A percentile compares a stretch with the other conserved stretches of the same genome.
Evolutionary conservation across 148 eudicot genomes (phyloP).

Genomic region (Vaccinium macrocarpon): DNA sequence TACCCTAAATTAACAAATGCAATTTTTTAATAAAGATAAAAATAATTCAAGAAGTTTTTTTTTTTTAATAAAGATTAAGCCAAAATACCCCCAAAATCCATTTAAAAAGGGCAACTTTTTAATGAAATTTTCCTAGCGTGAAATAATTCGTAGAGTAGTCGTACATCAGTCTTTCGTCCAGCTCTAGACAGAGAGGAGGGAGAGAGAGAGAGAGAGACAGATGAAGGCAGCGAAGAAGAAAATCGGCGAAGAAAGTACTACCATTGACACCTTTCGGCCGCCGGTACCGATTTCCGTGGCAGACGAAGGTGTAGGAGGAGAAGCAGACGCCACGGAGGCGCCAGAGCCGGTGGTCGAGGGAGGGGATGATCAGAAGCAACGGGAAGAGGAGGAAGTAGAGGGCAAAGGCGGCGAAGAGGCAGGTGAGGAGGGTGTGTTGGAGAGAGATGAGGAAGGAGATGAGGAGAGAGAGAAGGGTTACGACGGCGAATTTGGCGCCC

Average conservation of each 20-base stretch:
- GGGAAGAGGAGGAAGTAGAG: not conserved
- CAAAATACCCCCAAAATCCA: too few relatives aligned
- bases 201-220: constrained; percentile 5
- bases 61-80: too few relatives aligned
- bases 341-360: constrained; percentile 4
- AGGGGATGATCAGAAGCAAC: constrained; percentile 9
- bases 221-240: constrained; percentile 22
- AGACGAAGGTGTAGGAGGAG: constrained; percentile 10
- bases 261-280: not conserved
- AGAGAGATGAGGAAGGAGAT: constrained; percentile 14
- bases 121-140: too few relatives aligned
- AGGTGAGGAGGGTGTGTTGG: not conserved
- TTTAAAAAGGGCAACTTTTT: too few relatives aligned
- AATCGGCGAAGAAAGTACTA: constrained; percentile 2
- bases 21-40: too few relatives aligned
- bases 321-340: not conserved
- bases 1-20: too few relatives aligned
- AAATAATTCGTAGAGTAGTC: not conserved
- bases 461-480: constrained; percentile 19
- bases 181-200: not conserved
- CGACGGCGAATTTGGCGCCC: constrained; percentile 14
- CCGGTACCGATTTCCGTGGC: not conserved
- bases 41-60: too few relatives aligned
- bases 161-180: not conserved
- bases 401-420: constrained; percentile 17